Evolutionary conservation across 1,139 yeast species (phyloP).

Genomic region (Blastobotrys ciferrii): DNA sequence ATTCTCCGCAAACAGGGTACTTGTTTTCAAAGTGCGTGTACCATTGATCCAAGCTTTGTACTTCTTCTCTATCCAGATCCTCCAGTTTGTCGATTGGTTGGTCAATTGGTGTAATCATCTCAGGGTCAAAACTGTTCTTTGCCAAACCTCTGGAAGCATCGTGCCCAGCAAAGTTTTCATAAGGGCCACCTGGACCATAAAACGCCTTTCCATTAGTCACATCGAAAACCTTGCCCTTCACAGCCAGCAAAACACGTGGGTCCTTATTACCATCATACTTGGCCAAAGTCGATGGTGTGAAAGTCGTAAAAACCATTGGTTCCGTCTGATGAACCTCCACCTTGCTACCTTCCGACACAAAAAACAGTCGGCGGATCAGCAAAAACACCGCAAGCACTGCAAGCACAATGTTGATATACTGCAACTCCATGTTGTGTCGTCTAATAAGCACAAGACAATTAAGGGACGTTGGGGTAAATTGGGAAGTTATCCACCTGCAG

Average conservation of each 20-base stretch:
- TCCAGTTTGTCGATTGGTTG: constrained; percentile 67
- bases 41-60: constrained; percentile 77
- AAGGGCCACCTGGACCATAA: constrained; percentile 97
- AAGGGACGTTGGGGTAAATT: neutral
- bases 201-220: constrained; percentile 78
- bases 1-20: constrained; percentile 39
- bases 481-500: neutral
- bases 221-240: constrained; percentile 82
- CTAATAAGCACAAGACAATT: neutral
- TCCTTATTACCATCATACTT: constrained; percentile 77
- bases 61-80: constrained; percentile 62
- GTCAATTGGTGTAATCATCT: constrained; percentile 39
- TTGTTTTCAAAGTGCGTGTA: constrained; percentile 73
- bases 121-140: constrained; percentile 74
- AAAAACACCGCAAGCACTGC: constrained; percentile 15
- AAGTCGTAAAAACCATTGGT: constrained; percentile 72
- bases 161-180: constrained; percentile 92
- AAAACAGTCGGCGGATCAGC: constrained; percentile 18
- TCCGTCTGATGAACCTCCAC: constrained; percentile 36
- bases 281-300: constrained; percentile 71
- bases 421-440: constrained; percentile 6
- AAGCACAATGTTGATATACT: constrained; percentile 16
- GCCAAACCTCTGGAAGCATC: constrained; percentile 97
- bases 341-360: constrained; percentile 17
- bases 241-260: constrained; percentile 76